phyloP scores from a whole-genome alignment of 148 eudicot species.

The Dianthus caryophyllus region DNA sequence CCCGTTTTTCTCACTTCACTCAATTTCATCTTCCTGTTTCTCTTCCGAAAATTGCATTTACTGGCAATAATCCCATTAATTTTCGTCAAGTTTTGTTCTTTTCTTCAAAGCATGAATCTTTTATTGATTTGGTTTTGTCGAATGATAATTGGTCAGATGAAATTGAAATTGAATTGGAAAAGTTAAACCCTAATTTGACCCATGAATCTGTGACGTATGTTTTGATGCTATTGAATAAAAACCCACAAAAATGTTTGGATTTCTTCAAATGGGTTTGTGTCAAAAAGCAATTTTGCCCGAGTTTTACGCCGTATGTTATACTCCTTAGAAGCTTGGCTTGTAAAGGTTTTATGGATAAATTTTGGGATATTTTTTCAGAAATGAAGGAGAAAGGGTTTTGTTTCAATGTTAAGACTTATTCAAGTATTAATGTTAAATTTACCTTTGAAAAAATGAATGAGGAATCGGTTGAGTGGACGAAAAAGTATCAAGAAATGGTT shows the following conservation, averaged over 20 bases:
- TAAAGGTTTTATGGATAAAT: constrained; percentile 45
- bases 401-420: constrained; percentile 23
- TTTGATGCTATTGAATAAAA: too few relatives aligned
- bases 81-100: constrained; percentile 39
- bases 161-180: constrained; percentile 37
- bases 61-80: not conserved
- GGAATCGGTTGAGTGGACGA: constrained; percentile 42
- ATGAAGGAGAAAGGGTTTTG: constrained; percentile 60
- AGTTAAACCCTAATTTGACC: constrained; percentile 32
- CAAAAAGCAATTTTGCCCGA: too few relatives aligned
- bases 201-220: too few relatives aligned
- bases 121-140: constrained; percentile 33
- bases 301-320: too few relatives aligned
- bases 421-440: constrained; percentile 28
- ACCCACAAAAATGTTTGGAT: too few relatives aligned
- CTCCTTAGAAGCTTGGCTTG: too few relatives aligned
- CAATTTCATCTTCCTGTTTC: constrained; percentile 25
- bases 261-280: too few relatives aligned
- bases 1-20: constrained; percentile 37
- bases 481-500: constrained; percentile 39
- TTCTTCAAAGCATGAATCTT: constrained; percentile 50
- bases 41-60: constrained; percentile 18
- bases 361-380: constrained; percentile 60
- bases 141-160: constrained; percentile 48
- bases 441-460: constrained; percentile 10